Evolutionary conservation across 2,329 filamentous ascomycete genomes (phyloP).

Genomic region (Penicillium sp.): DNA sequence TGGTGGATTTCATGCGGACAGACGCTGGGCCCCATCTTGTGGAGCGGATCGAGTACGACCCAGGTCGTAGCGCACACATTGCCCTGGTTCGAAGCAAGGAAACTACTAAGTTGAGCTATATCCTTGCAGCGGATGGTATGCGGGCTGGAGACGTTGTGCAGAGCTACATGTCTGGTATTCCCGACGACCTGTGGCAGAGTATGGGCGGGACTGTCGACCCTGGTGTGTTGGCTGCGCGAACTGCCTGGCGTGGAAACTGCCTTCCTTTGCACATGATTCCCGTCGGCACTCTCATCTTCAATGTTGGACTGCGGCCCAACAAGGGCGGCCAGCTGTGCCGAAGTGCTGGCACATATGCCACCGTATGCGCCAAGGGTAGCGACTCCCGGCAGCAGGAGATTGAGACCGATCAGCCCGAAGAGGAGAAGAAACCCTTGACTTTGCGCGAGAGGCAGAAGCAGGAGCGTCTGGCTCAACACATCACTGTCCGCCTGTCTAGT

Average conservation of each 20-base stretch:
- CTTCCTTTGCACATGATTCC: constrained; percentile 95
- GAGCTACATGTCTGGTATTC: constrained; percentile 89
- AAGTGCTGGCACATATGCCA: constrained; percentile 89
- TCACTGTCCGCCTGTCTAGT: constrained; percentile 85
- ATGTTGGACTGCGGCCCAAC: constrained; percentile 73
- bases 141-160: constrained; percentile 87
- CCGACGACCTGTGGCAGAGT: constrained; percentile 77
- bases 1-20: constrained; percentile 81
- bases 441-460: constrained; percentile 43
- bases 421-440: constrained; percentile 37
- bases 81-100: constrained; percentile 77
- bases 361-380: constrained; percentile 82
- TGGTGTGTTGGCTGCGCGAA: constrained; percentile 92
- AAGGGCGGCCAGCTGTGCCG: constrained; percentile 87
- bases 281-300: constrained; percentile 88
- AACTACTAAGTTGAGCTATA: constrained; percentile 80
- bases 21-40: constrained; percentile 81
- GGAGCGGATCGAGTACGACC: constrained; percentile 95
- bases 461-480: constrained; percentile 70
- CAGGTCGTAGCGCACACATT: constrained; percentile 89
- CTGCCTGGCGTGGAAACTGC: constrained; percentile 92
- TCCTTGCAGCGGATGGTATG: constrained; percentile 93
- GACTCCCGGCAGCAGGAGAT: constrained; percentile 58
- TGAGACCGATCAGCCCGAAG: constrained; percentile 52
- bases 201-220: constrained; percentile 95